Conservation (phyloP, 257 asterid genomes). For the Solanum medicagineum region DNA sequence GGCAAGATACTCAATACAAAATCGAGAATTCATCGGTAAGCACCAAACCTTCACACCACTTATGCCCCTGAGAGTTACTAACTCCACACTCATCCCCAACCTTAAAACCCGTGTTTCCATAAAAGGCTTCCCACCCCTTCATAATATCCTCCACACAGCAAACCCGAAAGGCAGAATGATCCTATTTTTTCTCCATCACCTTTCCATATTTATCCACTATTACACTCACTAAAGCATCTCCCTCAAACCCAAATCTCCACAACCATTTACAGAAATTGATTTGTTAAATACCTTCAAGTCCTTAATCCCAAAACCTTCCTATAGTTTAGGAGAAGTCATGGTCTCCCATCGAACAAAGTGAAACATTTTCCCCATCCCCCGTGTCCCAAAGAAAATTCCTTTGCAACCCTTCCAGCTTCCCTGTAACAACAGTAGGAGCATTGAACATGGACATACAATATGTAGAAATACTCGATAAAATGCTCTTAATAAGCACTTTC, state of each 20-base stretch:
- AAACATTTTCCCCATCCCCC: background rate
- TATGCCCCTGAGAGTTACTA: background rate
- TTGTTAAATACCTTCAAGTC: background rate
- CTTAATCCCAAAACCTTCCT: background rate
- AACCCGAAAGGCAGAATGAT: background rate
- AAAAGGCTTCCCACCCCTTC: background rate
- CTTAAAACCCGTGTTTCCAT: background rate
- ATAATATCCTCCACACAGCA: background rate
- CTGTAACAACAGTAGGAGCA: background rate
- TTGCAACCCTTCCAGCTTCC: background rate
- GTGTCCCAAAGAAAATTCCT: background rate
- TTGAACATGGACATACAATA: background rate
- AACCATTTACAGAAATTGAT: background rate
- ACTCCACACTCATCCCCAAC: background rate
- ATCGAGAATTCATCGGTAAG: background rate
- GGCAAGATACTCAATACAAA: background rate
- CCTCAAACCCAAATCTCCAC: background rate
- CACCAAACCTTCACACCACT: background rate
- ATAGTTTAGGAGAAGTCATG: background rate
- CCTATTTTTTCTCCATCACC: background rate
- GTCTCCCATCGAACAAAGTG: background rate
- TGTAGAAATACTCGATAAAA: background rate
- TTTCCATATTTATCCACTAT: background rate
- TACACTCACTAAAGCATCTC: background rate
- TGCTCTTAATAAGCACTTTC: background rate